Evolutionary conservation across 164 flowering plant genomes (phyloP).

Genomic region (Akebia trifoliata): DNA sequence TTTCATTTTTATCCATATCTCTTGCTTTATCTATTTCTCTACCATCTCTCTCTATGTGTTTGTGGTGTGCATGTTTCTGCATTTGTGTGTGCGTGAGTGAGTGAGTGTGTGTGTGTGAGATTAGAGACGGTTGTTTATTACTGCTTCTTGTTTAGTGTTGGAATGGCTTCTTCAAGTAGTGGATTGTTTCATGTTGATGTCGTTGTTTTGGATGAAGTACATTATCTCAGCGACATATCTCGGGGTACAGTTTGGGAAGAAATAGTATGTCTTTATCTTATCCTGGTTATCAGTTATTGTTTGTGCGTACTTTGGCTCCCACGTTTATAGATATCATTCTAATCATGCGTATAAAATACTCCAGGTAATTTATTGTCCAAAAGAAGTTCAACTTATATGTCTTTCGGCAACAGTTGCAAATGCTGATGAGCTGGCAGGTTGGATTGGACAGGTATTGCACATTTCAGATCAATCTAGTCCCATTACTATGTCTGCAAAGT

Average conservation of each 20-base stretch:
- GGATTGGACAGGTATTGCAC: conserved; percentile 79
- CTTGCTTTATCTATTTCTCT: too few relatives aligned
- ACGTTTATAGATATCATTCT: neutral
- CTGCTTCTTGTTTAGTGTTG: conserved; percentile 58
- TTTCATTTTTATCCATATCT: too few relatives aligned
- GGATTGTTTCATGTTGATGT: conserved; percentile 81
- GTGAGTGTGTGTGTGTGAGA: too few relatives aligned
- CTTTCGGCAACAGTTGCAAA: conserved; percentile 96
- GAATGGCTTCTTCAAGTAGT: conserved; percentile 64
- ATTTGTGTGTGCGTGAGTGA: too few relatives aligned
- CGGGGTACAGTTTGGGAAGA: conserved; percentile 99
- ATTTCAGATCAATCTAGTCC: neutral
- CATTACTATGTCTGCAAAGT: neutral
- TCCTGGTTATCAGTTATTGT: neutral
- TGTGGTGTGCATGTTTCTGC: too few relatives aligned
- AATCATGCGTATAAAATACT: conserved; percentile 2
- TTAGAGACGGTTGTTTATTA: conserved; percentile 1
- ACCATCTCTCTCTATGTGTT: too few relatives aligned
- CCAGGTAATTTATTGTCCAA: conserved; percentile 96
- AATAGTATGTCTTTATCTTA: conserved; percentile 47
- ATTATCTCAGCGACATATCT: conserved; percentile 88
- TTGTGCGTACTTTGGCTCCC: neutral
- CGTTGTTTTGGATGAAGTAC: conserved; percentile 95
- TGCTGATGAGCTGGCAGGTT: conserved; percentile 94
- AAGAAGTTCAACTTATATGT: conserved; percentile 89